Conservation (phyloP, 257 asterid species). For the Solanum tarapatanum region DNA sequence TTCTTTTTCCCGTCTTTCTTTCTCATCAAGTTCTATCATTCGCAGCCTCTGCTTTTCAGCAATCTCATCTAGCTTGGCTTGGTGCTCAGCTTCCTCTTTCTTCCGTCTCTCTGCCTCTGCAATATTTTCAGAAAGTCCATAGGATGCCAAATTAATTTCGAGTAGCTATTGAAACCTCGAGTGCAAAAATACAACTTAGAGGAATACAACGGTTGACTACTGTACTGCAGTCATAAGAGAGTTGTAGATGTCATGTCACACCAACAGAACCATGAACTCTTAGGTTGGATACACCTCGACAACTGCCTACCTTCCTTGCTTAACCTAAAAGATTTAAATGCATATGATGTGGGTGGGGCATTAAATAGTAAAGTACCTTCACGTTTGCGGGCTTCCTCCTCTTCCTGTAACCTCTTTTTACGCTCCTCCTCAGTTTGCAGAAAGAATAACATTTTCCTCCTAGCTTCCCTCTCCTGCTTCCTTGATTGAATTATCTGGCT, state of each 20-base stretch:
- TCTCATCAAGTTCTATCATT: constrained; percentile 62
- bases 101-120: constrained; percentile 60
- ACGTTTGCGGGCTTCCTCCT: constrained; percentile 71
- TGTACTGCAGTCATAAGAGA: not conserved
- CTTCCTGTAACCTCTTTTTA: constrained; percentile 52
- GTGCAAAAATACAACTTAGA: not conserved
- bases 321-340: not conserved
- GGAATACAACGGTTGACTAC: not conserved
- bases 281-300: not conserved
- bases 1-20: constrained; percentile 30
- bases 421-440: constrained; percentile 67
- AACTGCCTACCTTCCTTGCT: not conserved
- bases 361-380: constrained; percentile 42
- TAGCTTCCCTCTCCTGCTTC: constrained; percentile 53
- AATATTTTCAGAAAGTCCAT: not conserved
- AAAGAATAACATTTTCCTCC: constrained; percentile 55
- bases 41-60: constrained; percentile 74
- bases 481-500: constrained; percentile 42
- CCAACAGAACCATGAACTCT: not conserved
- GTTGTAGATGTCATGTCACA: not conserved
- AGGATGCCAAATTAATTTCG: not conserved
- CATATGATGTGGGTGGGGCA: not conserved
- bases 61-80: constrained; percentile 63
- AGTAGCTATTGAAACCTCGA: not conserved
- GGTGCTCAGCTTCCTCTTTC: constrained; percentile 61